Evolutionary conservation across 306 rosid species (phyloP).

Genomic region (Vigna unguiculata): DNA sequence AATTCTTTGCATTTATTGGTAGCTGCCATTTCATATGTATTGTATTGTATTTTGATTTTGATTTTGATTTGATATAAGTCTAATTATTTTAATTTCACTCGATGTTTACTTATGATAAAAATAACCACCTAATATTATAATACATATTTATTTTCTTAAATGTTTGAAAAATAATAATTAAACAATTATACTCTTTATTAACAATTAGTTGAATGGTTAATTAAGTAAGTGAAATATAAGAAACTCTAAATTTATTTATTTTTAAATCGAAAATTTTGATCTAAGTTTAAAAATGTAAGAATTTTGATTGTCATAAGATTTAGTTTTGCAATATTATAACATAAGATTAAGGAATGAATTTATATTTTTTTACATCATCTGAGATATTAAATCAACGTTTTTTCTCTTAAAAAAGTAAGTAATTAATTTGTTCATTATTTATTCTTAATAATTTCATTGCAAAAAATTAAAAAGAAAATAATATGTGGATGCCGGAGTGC

Average conservation of each 20-base stretch:
- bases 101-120: background rate
- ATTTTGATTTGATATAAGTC: background rate
- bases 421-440: no score
- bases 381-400: no score
- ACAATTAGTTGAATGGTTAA: background rate
- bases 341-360: no score
- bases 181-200: background rate
- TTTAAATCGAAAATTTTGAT: no score
- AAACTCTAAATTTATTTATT: no score
- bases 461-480: background rate
- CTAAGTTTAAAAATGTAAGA: no score
- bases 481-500: background rate
- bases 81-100: background rate
- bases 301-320: no score
- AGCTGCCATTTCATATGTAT: slow-evolving; percentile 7
- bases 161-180: background rate
- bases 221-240: no score
- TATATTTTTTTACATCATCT: no score
- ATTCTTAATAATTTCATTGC: no score
- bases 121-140: background rate
- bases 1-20: slow-evolving; percentile 34
- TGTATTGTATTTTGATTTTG: background rate
- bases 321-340: no score
- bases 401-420: no score
- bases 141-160: background rate